These are phyloP conservation scores for Penicillium verhagenii DNA, from an alignment of 495 filamentous ascomycete genomes.

Conservation along the genomic window DNA sequence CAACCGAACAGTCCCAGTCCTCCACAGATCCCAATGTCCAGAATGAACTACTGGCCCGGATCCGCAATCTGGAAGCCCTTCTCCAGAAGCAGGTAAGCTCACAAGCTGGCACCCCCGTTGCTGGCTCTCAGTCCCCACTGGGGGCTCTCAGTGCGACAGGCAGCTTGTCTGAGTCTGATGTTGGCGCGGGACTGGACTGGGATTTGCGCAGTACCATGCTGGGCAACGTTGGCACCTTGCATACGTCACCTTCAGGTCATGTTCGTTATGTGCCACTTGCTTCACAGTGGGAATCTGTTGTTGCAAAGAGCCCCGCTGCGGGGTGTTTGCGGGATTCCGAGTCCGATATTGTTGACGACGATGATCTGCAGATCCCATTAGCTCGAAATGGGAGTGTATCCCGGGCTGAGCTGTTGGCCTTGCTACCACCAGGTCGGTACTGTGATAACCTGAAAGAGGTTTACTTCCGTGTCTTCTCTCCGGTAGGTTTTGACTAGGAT, in stretches of 20 bases:
- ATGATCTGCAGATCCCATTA: constrained; percentile 39
- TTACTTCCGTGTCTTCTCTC: constrained; percentile 42
- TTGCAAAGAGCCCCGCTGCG: constrained; percentile 25
- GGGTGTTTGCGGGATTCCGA: constrained; percentile 30
- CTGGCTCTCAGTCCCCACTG: constrained; percentile 30
- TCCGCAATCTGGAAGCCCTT: constrained; percentile 39
- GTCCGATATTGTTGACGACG: constrained; percentile 36
- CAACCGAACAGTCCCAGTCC: constrained; percentile 29
- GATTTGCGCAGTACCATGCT: constrained; percentile 24
- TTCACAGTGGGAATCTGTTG: constrained; percentile 36
- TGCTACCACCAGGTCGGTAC: constrained; percentile 39
- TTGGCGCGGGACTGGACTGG: constrained; percentile 15
- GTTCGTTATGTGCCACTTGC: constrained; percentile 41
- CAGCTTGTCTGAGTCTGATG: constrained; percentile 34
- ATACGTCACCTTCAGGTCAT: constrained; percentile 39
- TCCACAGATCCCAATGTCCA: constrained; percentile 29
- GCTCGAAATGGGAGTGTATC: constrained; percentile 29
- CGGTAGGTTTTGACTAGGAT: constrained; percentile 25
- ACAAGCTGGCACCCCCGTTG: constrained; percentile 15
- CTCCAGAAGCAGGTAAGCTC: constrained; percentile 37
- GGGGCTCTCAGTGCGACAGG: constrained; percentile 30
- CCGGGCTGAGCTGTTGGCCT: constrained; percentile 29
- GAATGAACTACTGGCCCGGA: constrained; percentile 36
- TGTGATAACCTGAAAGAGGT: constrained; percentile 41
- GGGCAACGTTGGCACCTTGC: constrained; percentile 31